Evolutionary conservation across 192 early-diverging fungal species (phyloP), one percentile per base, ranked within the genome.

Genomic region (Backusella sp.): DNA sequence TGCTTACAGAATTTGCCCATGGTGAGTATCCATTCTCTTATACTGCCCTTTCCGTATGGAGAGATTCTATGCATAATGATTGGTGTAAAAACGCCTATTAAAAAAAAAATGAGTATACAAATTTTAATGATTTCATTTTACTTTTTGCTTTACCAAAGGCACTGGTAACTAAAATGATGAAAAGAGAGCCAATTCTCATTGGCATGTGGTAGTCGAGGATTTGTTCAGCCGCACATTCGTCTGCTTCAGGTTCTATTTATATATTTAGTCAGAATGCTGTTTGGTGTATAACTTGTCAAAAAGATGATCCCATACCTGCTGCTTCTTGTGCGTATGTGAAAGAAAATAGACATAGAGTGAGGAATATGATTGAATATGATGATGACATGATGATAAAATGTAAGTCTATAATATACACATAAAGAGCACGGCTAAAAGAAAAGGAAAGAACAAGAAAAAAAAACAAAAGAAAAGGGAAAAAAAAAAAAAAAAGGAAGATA

Each of bases 1-100:
- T 26, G 72, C 76, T 72, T 81, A 81, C 80, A 83, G 49, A 80
- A 83, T 39, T 80, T 79, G 56, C 74, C 77, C 68, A 82, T 70
- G n/a, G 73, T 62, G 6, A 82, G 35, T 0, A 73, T 8, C 66
- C 68, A 76, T 15, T 76, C 75, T n/a, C 68, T 73, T 21, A 81
- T 41, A 26, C 73, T 76, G 36, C 77, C 75, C n/a, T 72, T 34
- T 21, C 49, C 30, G 17, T 79, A 71, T 30, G 77, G 77, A 34
- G 42, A 41, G 35, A 70, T 70, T 42, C 66, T 36, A 39, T 79
- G 69, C 17, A 78, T 26, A 7, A 82, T 62, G 37, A 82, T 73
- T 11, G 81, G 81, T 28, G 67, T 68, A 32, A 79, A 82, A n/a
- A 79, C 70, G 12, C 81, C 81, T 82, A 49, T 49, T 7, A 35